Evolutionary conservation across 768 basidiomycete genomes (phyloP), one percentile per base, ranked within the genome.

Genomic region (Suillus plorans): DNA sequence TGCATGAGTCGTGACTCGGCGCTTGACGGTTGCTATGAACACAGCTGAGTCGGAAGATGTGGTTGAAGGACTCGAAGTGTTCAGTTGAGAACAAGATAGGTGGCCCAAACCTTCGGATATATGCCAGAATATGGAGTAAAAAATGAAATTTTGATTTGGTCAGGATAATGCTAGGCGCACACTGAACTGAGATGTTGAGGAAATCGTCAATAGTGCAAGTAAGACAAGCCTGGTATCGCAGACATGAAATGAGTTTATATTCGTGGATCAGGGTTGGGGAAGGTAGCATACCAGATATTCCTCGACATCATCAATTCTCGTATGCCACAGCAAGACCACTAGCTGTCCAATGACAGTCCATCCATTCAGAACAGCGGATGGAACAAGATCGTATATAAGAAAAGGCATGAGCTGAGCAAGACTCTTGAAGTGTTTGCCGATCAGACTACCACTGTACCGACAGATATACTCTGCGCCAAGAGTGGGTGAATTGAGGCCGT

Each of bases 291-390:
- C 73, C 5, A 79, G 22, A 66, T 82, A 84, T 20, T 69, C 57
- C 8, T 78, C 71, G 18, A 73, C 68, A 56, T 83, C 67, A 0
- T 65, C 53, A n/a, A 84, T 84, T 65, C 76, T 74, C 0, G 75
- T 73, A 12, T 80, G 67, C 84, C 83, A 85, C 0, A 84, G 69
- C 0, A 83, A 70, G 0, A 80, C 77, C 0, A 72, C 57, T 0
- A 84, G 71, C 13, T 74, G 70, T 0, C 79, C 79, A 18, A 79
- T 68, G 0, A 77, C 70, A 12, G 73, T 73, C 47, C 75, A 79
- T 0, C 77, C 66, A 8, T 61, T 12, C 22, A 80, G 75, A 1
- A 73, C 70, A 8, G 8, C 39, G 0, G 42, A 4, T 7, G 71
- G 67, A 0, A 76, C 70, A 8, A 83, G 70, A 36, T 79, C 74